phyloP scores from a whole-genome alignment of 768 basidiomycete genomes.

The Termitomyces heimii region DNA sequence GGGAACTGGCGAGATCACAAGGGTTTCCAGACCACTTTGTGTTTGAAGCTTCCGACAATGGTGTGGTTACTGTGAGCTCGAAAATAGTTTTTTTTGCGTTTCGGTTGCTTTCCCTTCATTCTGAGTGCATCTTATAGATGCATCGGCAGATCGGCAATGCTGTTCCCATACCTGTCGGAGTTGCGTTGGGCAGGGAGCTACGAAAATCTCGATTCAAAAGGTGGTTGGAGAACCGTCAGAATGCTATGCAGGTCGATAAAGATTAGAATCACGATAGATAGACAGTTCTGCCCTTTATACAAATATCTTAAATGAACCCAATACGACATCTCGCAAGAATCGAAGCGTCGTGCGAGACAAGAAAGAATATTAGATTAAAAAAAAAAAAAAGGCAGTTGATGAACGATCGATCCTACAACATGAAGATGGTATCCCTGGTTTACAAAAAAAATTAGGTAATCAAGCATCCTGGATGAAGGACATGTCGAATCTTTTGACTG shows the following conservation, averaged over 20 bases:
- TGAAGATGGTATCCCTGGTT: conserved; percentile 9
- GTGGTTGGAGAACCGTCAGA: conserved; percentile 37
- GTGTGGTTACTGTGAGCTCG: conserved; percentile 53
- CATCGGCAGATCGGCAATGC: conserved; percentile 81
- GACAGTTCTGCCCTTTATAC: not conserved
- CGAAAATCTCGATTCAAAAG: conserved; percentile 42
- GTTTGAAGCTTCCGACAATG: conserved; percentile 47
- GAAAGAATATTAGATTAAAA: not conserved
- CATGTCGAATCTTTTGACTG: conserved; percentile 62
- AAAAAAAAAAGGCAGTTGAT: conserved; percentile 1
- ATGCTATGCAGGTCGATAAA: conserved; percentile 29
- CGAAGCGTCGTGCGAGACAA: not conserved
- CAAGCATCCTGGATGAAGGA: conserved; percentile 18
- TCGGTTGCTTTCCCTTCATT: not conserved
- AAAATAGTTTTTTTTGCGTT: too few species aligned
- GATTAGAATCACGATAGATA: not conserved
- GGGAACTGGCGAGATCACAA: conserved; percentile 76
- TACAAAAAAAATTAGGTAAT: conserved; percentile 2
- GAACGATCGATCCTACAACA: conserved; percentile 9
- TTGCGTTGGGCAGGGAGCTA: conserved; percentile 62
- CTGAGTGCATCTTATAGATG: conserved; percentile 40
- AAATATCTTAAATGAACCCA: too few species aligned
- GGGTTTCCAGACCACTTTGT: conserved; percentile 75
- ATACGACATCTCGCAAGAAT: not conserved
- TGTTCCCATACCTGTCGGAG: conserved; percentile 60